Evolutionary conservation across 2,329 filamentous ascomycete genomes (phyloP).

Genomic region (Didymella pomorum): DNA sequence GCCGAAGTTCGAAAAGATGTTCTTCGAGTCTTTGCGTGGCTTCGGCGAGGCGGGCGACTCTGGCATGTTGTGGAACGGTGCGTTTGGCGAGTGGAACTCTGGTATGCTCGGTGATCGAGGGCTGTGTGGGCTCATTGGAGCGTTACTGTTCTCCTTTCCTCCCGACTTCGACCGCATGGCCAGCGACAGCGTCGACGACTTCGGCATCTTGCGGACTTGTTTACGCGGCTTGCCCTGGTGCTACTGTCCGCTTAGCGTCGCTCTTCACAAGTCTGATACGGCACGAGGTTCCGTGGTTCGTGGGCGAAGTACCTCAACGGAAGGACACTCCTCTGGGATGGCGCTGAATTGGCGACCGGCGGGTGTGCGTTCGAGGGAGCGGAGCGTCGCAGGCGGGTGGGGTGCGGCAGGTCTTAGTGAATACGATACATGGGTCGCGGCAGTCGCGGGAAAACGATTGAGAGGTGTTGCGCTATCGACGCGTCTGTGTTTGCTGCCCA

Average conservation of each 20-base stretch:
- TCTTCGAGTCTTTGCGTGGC: conserved; percentile 50
- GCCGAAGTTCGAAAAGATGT: conserved; percentile 59
- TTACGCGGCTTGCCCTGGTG: conserved; percentile 36
- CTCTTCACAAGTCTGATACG: conserved; percentile 12
- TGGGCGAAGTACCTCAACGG: conserved; percentile 39
- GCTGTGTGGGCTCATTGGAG: conserved; percentile 47
- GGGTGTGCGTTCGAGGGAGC: conserved; percentile 24
- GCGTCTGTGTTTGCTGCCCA: conserved; percentile 40
- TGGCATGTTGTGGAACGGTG: conserved; percentile 42
- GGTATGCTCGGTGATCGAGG: conserved; percentile 42
- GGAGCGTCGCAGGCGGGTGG: conserved; percentile 29
- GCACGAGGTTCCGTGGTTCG: conserved; percentile 5
- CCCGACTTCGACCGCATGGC: conserved; percentile 44
- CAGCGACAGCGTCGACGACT: conserved; percentile 49
- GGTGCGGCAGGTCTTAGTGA: conserved; percentile 30
- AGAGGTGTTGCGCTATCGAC: conserved; percentile 27
- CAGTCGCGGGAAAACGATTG: conserved; percentile 21
- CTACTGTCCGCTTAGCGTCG: conserved; percentile 37
- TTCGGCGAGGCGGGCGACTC: conserved; percentile 48
- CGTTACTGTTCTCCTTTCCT: conserved; percentile 37
- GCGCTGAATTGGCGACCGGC: conserved; percentile 25
- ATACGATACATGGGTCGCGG: conserved; percentile 39
- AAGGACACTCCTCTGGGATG: conserved; percentile 24
- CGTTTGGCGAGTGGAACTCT: conserved; percentile 43
- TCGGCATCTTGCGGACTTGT: conserved; percentile 50